These are phyloP conservation scores for Hanseniaspora osmophila DNA, from an alignment of 805 yeast species.

Conservation along the genomic window DNA sequence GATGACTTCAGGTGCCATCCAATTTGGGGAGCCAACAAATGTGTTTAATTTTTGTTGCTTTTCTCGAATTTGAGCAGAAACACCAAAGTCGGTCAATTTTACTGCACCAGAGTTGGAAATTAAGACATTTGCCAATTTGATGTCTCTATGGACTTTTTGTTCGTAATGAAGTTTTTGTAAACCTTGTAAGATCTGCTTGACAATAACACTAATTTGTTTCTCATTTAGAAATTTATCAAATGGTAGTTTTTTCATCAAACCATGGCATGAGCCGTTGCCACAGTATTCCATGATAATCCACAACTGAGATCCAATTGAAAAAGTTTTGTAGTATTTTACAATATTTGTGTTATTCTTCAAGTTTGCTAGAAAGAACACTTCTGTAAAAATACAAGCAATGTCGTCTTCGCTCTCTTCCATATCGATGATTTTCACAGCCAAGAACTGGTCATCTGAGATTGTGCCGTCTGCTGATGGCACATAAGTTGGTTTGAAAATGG, in stretches of 20 bases:
- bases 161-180: slow-evolving; percentile 63
- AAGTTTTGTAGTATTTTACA: slow-evolving; percentile 52
- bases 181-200: slow-evolving; percentile 54
- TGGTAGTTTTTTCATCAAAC: slow-evolving; percentile 40
- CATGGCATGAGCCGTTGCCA: slow-evolving; percentile 86
- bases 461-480: slow-evolving; percentile 10
- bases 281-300: slow-evolving; percentile 93
- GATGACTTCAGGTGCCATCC: slow-evolving; percentile 99
- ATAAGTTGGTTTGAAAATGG: slow-evolving; percentile 15
- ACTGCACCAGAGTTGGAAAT: slow-evolving; percentile 55
- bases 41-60: slow-evolving; percentile 44
- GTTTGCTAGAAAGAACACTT: slow-evolving; percentile 59
- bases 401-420: slow-evolving; percentile 71
- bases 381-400: slow-evolving; percentile 55
- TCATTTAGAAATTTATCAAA: slow-evolving; percentile 36
- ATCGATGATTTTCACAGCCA: slow-evolving; percentile 80
- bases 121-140: slow-evolving; percentile 79
- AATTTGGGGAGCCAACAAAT: slow-evolving; percentile 88
- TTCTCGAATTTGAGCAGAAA: slow-evolving; percentile 71
- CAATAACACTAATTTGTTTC: slow-evolving; percentile 43
- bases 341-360: slow-evolving; percentile 46
- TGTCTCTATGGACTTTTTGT: slow-evolving; percentile 74
- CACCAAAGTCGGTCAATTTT: slow-evolving; percentile 89
- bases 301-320: slow-evolving; percentile 42
- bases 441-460: slow-evolving; percentile 27